phyloP scores from a whole-genome alignment of 352 stramenopile species.

The Globisporangium takayamanum region DNA sequence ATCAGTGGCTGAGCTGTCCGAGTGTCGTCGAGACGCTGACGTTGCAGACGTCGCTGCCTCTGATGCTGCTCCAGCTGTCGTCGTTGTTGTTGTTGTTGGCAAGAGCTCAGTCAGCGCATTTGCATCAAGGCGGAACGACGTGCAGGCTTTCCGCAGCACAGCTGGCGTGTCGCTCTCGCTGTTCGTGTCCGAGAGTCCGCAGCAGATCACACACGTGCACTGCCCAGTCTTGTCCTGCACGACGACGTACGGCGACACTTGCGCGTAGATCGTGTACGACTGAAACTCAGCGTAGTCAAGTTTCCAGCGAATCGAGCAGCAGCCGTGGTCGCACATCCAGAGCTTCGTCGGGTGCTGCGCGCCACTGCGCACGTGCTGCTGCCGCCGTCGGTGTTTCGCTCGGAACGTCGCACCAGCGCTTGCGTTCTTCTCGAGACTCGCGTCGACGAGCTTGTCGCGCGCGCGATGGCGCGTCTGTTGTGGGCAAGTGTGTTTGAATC shows the following conservation, averaged over 20 bases:
- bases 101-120: slow-evolving; percentile 1
- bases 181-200: slow-evolving; percentile 22
- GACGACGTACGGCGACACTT: slow-evolving; percentile 61
- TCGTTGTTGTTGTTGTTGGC: not conserved
- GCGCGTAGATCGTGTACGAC: slow-evolving; percentile 55
- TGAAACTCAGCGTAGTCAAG: slow-evolving; percentile 73
- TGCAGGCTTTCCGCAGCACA: slow-evolving; percentile 5
- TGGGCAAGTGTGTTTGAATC: not conserved
- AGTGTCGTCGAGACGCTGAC: not conserved
- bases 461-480: slow-evolving; percentile 14
- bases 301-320: slow-evolving; percentile 70
- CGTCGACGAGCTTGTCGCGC: slow-evolving; percentile 12
- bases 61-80: no score
- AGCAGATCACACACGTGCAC: slow-evolving; percentile 61
- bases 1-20: slow-evolving; percentile 2
- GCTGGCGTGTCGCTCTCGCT: not conserved
- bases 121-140: slow-evolving; percentile 4
- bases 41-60: not conserved
- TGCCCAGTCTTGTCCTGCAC: slow-evolving; percentile 42
- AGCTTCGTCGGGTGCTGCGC: slow-evolving; percentile 23
- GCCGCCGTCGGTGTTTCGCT: slow-evolving; percentile 9
- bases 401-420: not conserved
- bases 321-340: slow-evolving; percentile 56
- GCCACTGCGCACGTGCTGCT: not conserved
- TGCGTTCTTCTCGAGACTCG: slow-evolving; percentile 1